Conservation (phyloP, 768 basidiomycete genomes). For the Tremella yokohamensis region DNA sequence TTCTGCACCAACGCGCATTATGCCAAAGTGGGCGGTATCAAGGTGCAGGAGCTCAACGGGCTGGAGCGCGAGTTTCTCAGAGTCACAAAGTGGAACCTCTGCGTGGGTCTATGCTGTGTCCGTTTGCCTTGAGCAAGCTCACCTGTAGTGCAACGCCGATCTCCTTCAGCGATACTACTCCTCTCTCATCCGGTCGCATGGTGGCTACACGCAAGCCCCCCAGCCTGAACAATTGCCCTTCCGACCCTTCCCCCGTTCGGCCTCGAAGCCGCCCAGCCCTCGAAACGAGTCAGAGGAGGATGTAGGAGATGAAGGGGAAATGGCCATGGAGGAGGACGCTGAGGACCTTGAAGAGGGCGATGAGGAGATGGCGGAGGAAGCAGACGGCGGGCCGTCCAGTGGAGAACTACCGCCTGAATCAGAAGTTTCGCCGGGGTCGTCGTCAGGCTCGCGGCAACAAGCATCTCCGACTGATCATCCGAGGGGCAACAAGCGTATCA, state of each 20-base stretch:
- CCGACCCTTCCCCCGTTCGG: slow-evolving; percentile 37
- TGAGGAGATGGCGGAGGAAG: slow-evolving; percentile 18
- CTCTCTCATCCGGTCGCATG: slow-evolving; percentile 82
- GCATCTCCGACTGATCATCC: background rate
- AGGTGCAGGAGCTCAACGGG: slow-evolving; percentile 82
- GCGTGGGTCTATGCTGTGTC: slow-evolving; percentile 58
- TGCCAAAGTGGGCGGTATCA: slow-evolving; percentile 93
- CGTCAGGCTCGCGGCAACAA: background rate
- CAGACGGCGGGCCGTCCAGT: background rate
- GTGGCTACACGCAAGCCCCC: slow-evolving; percentile 44
- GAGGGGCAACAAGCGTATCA: background rate
- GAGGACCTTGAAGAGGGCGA: slow-evolving; percentile 13
- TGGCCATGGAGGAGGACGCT: slow-evolving; percentile 12
- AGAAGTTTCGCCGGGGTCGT: background rate
- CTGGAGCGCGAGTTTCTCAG: slow-evolving; percentile 90
- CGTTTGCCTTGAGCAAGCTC: background rate
- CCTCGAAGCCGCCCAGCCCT: slow-evolving; percentile 18
- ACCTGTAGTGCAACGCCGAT: slow-evolving; percentile 77
- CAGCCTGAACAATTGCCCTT: slow-evolving; percentile 35
- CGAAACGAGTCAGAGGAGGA: slow-evolving; percentile 3
- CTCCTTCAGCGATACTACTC: slow-evolving; percentile 89
- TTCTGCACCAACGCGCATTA: slow-evolving; percentile 95
- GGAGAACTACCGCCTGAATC: too few relatives aligned
- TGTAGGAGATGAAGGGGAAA: slow-evolving; percentile 1
- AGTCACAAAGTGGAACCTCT: slow-evolving; percentile 90